Percentiles rank a stretch among this genome's conserved stretches.
phyloP scores from a whole-genome alignment of 805 yeast species.

The Debaryomyces tyrocola region DNA sequence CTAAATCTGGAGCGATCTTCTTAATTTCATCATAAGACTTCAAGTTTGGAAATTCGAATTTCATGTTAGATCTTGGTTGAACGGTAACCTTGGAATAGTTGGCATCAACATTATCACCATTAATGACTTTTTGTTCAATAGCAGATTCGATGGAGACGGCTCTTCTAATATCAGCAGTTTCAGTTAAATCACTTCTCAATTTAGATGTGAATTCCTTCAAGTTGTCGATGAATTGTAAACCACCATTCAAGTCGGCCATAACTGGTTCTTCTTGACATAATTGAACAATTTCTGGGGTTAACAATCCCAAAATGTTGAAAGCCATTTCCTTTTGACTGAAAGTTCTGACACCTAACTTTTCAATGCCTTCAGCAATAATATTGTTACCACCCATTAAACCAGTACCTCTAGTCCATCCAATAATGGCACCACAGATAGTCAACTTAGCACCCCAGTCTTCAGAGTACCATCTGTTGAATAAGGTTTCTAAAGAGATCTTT shows the following conservation, averaged over 20 bases:
- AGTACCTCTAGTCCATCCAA: conserved; percentile 99
- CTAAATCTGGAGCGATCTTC: conserved; percentile 67
- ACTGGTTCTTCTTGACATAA: conserved; percentile 93
- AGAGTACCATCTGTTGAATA: conserved; percentile 98
- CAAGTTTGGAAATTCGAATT: conserved; percentile 88
- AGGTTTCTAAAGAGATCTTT: conserved; percentile 89
- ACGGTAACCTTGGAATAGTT: conserved; percentile 75
- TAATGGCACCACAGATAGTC: conserved; percentile 96
- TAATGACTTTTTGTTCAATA: conserved; percentile 79
- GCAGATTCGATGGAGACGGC: conserved; percentile 95
- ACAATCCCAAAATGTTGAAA: conserved; percentile 90
- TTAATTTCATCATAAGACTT: conserved; percentile 75
- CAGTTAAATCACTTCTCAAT: conserved; percentile 73
- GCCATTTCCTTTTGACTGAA: conserved; percentile 99
- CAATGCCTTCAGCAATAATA: conserved; percentile 96
- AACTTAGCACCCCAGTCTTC: conserved; percentile 95
- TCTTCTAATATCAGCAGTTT: conserved; percentile 87
- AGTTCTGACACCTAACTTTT: conserved; percentile 92
- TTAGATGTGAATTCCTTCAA: conserved; percentile 82
- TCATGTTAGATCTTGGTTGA: conserved; percentile 93
- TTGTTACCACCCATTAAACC: conserved; percentile 98
- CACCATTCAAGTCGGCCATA: conserved; percentile 98
- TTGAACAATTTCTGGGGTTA: conserved; percentile 82
- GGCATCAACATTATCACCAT: conserved; percentile 86
- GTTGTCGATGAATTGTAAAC: conserved; percentile 89